Percentiles rank a stretch among this genome's conserved stretches.
These are phyloP conservation scores for Beverwykella pulmonaria DNA, from an alignment of 495 filamentous ascomycete genomes.

Conservation along the genomic window DNA sequence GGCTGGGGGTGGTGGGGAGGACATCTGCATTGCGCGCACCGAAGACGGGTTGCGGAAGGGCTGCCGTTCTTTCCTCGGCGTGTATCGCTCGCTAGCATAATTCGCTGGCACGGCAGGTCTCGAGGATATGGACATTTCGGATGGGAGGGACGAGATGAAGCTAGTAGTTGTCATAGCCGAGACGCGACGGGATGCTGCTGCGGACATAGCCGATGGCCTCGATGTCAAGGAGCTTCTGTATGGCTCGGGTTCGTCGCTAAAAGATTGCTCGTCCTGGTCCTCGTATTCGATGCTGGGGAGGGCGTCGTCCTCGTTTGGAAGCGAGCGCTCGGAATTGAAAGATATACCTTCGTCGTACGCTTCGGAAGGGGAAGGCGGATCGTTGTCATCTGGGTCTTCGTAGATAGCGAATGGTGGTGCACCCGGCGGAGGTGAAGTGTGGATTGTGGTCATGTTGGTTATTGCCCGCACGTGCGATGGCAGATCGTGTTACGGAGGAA, in stretches of 20 bases:
- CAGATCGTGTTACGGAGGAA: neutral
- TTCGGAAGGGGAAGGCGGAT: constrained; percentile 22
- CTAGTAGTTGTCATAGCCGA: constrained; percentile 34
- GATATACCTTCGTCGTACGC: constrained; percentile 26
- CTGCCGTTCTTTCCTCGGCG: constrained; percentile 49
- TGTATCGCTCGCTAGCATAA: constrained; percentile 36
- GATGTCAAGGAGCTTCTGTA: constrained; percentile 31
- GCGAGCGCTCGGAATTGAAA: constrained; percentile 20
- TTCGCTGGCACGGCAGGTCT: constrained; percentile 11
- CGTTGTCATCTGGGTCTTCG: constrained; percentile 31
- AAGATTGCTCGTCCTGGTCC: neutral
- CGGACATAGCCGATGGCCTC: constrained; percentile 17
- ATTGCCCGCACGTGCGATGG: constrained; percentile 14
- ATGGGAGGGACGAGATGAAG: constrained; percentile 35
- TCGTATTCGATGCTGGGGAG: constrained; percentile 26
- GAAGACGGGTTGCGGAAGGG: constrained; percentile 73
- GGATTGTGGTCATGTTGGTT: constrained; percentile 26
- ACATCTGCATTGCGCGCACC: constrained; percentile 78
- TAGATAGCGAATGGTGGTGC: constrained; percentile 28
- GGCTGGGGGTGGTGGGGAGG: constrained; percentile 61
- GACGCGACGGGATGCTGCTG: constrained; percentile 24
- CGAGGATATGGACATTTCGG: constrained; percentile 34
- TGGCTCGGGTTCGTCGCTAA: constrained; percentile 15
- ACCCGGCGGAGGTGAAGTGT: constrained; percentile 24
- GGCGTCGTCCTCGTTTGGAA: constrained; percentile 16